A percentile compares a stretch with the other conserved stretches of the same genome.
phyloP scores from a whole-genome alignment of 2,329 filamentous ascomycete species.

The Aspergillus novofumigatus region DNA sequence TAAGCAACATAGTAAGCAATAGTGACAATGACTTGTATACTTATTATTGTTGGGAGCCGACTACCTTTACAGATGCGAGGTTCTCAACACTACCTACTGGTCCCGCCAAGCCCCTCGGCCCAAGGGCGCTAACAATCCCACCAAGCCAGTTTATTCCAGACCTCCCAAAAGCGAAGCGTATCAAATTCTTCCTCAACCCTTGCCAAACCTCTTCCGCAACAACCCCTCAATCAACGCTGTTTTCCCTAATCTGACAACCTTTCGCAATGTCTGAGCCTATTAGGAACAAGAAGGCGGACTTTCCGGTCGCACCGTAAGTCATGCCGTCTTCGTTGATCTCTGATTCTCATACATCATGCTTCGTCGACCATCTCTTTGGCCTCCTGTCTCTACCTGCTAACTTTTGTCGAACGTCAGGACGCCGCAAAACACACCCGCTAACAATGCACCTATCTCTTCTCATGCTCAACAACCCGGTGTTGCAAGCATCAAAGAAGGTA shows the following conservation, averaged over 20 bases:
- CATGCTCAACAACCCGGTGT: constrained; percentile 94
- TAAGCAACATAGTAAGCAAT: background rate
- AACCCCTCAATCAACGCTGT: constrained; percentile 19
- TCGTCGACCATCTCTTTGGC: background rate
- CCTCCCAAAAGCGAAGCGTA: constrained; percentile 32
- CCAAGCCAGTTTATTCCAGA: constrained; percentile 33
- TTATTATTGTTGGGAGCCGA: constrained; percentile 28
- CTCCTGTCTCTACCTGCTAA: constrained; percentile 3
- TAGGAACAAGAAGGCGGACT: constrained; percentile 62
- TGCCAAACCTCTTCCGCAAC: constrained; percentile 20
- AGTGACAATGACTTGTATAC: background rate
- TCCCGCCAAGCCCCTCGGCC: constrained; percentile 40
- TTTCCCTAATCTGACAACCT: constrained; percentile 6
- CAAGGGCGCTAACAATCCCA: constrained; percentile 41
- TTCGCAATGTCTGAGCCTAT: constrained; percentile 62
- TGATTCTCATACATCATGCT: constrained; percentile 9
- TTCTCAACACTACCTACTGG: constrained; percentile 30
- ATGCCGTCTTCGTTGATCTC: constrained; percentile 15
- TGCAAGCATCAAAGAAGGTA: constrained; percentile 96
- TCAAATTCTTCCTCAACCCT: constrained; percentile 36
- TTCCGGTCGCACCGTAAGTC: constrained; percentile 61
- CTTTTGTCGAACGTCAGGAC: constrained; percentile 59
- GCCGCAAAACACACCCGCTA: constrained; percentile 95
- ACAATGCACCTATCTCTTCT: constrained; percentile 93
- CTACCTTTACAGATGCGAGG: constrained; percentile 10